Conservation (phyloP, 1,139 yeast species). For the Pichia sp. region DNA sequence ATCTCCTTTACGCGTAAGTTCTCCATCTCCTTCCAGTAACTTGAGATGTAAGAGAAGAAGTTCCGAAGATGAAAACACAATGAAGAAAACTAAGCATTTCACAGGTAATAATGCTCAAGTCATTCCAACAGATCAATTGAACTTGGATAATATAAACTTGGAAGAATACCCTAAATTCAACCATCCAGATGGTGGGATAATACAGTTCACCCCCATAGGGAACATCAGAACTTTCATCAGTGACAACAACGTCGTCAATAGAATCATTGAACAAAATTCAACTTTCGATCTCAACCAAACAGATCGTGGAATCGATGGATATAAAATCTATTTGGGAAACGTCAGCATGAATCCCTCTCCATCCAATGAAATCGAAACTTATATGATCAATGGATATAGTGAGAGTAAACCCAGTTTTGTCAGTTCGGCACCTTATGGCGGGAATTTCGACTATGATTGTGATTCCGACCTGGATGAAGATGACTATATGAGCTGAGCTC, state of each 20-base stretch:
- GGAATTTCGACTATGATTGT: slow-evolving; percentile 17
- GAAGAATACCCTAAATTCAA: slow-evolving; percentile 54
- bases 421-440: slow-evolving; percentile 16
- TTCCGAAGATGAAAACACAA: slow-evolving; percentile 23
- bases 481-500: slow-evolving; percentile 10
- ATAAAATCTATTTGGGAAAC: slow-evolving; percentile 24
- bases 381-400: slow-evolving; percentile 33
- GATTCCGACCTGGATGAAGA: slow-evolving; percentile 23
- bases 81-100: slow-evolving; percentile 25
- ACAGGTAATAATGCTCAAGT: slow-evolving; percentile 1
- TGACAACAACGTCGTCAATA: slow-evolving; percentile 24
- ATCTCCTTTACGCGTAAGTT: neutral
- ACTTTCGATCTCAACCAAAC: slow-evolving; percentile 26
- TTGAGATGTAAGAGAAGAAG: slow-evolving; percentile 25
- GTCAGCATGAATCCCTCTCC: slow-evolving; percentile 25
- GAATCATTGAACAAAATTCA: slow-evolving; percentile 25
- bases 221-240: slow-evolving; percentile 28
- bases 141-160: slow-evolving; percentile 23
- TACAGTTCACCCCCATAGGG: slow-evolving; percentile 63
- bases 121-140: slow-evolving; percentile 13
- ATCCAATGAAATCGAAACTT: slow-evolving; percentile 32
- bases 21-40: neutral
- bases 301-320: slow-evolving; percentile 30
- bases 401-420: slow-evolving; percentile 13
- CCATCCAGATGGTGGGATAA: slow-evolving; percentile 60